Conservation (phyloP, 129 eudicot species). For the Cynara cardunculus region DNA sequence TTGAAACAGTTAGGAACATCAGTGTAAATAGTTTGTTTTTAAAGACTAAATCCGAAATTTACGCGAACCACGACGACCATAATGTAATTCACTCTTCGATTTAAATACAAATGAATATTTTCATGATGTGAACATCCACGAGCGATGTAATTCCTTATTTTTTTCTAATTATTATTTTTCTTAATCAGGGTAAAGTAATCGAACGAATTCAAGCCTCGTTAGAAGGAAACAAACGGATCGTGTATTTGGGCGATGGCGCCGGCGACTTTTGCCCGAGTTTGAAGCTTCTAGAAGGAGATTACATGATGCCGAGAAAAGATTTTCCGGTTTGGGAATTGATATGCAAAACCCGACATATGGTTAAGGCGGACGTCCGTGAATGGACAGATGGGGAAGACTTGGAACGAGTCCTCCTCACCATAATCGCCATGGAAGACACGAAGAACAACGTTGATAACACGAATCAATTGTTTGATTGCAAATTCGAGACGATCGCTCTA, state of each 20-base stretch:
- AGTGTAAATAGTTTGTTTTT: no score
- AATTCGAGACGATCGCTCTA: constrained; percentile 37
- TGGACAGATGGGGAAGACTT: constrained; percentile 66
- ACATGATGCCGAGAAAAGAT: constrained; percentile 83
- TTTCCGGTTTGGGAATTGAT: constrained; percentile 79
- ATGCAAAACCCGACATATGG: constrained; percentile 35
- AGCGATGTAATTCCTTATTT: neutral
- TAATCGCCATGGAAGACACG: constrained; percentile 19
- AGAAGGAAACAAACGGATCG: constrained; percentile 40
- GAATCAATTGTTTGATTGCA: constrained; percentile 47
- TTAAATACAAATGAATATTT: neutral
- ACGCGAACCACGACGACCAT: no score
- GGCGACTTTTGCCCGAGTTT: constrained; percentile 82
- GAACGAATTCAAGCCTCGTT: constrained; percentile 48
- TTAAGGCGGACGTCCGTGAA: constrained; percentile 47
- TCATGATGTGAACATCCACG: neutral
- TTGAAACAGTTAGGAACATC: no score
- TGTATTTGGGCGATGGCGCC: constrained; percentile 82
- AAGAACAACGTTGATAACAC: neutral
- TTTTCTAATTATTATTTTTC: neutral
- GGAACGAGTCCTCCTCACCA: constrained; percentile 34
- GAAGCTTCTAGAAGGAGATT: constrained; percentile 53
- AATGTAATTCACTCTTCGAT: no score
- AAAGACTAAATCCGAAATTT: no score
- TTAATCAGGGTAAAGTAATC: constrained; percentile 54